Evolutionary conservation across 2,329 filamentous ascomycete genomes (phyloP).

Genomic region (Ilyonectria mors-panacis): DNA sequence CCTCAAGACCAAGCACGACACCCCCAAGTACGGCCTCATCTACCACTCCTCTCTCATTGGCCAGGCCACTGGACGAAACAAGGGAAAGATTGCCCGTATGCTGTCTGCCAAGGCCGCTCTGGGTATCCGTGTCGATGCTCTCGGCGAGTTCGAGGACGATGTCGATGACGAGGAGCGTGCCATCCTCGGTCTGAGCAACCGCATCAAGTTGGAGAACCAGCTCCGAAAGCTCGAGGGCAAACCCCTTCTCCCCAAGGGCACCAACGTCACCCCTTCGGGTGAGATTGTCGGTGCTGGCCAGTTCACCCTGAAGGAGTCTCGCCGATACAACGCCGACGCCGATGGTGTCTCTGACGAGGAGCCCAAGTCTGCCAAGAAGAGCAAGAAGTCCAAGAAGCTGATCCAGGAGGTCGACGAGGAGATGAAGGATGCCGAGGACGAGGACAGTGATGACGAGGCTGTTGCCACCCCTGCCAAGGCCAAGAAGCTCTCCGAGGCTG

Average conservation of each 20-base stretch:
- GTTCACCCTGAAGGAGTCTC: conserved; percentile 91
- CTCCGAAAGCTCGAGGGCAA: conserved; percentile 90
- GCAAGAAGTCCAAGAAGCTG: conserved; percentile 60
- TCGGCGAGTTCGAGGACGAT: conserved; percentile 70
- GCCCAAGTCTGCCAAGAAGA: conserved; percentile 52
- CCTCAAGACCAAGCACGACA: conserved; percentile 99
- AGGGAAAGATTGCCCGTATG: conserved; percentile 99
- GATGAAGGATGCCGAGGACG: conserved; percentile 61
- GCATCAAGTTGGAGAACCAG: conserved; percentile 82
- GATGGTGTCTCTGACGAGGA: conserved; percentile 81
- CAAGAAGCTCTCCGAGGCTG: conserved; percentile 68
- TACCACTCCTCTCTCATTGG: conserved; percentile 95
- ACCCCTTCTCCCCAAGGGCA: conserved; percentile 83
- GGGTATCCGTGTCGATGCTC: conserved; percentile 92
- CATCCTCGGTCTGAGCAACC: conserved; percentile 80
- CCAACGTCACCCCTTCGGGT: conserved; percentile 82
- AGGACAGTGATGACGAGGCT: conserved; percentile 52
- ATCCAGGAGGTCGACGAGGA: conserved; percentile 60
- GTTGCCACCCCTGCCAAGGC: conserved; percentile 53
- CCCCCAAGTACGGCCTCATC: conserved; percentile 96
- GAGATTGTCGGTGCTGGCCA: conserved; percentile 77
- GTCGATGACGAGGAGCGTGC: conserved; percentile 91
- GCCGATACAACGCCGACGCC: conserved; percentile 95
- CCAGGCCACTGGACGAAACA: conserved; percentile 97
- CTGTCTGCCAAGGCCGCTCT: conserved; percentile 94